Evolutionary conservation across 495 filamentous ascomycete species (phyloP).

Genomic region (Usnea hakonensis): DNA sequence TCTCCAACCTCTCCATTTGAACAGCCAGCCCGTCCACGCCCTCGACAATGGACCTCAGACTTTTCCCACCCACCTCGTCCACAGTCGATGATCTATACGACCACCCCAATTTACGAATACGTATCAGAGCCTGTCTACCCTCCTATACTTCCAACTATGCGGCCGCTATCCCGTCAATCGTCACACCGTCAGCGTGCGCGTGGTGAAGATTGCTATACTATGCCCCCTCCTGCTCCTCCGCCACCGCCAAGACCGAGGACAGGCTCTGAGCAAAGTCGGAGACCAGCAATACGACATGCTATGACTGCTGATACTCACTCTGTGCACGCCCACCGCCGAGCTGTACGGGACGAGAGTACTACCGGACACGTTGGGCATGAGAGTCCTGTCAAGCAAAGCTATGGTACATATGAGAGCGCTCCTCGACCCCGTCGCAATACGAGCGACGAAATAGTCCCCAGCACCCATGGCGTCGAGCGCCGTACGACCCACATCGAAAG

Average conservation of each 20-base stretch:
- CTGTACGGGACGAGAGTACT: slow-evolving; percentile 2
- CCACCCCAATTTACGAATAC: slow-evolving; percentile 22
- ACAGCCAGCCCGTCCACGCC: slow-evolving; percentile 20
- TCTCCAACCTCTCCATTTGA: slow-evolving; percentile 25
- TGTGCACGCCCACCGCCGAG: slow-evolving; percentile 2
- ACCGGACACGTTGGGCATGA: slow-evolving; percentile 1
- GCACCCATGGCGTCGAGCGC: slow-evolving; percentile 12
- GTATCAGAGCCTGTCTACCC: slow-evolving; percentile 6
- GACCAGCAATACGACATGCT: slow-evolving; percentile 25
- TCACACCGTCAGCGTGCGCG: slow-evolving; percentile 22
- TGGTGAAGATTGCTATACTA: slow-evolving; percentile 40
- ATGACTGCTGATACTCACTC: slow-evolving; percentile 7
- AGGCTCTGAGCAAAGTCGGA: slow-evolving; percentile 19
- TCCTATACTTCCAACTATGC: not conserved
- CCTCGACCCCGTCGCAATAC: slow-evolving; percentile 17
- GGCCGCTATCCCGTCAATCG: slow-evolving; percentile 13
- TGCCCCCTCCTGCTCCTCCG: slow-evolving; percentile 36
- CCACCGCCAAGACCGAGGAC: slow-evolving; percentile 23
- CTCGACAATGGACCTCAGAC: slow-evolving; percentile 21
- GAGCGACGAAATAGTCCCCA: slow-evolving; percentile 15
- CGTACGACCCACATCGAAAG: slow-evolving; percentile 11
- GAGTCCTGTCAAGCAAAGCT: slow-evolving; percentile 6
- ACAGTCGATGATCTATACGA: slow-evolving; percentile 17
- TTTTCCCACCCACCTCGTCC: slow-evolving; percentile 8
- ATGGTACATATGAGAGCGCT: slow-evolving; percentile 7